phyloP scores from a whole-genome alignment of 2,329 filamentous ascomycete genomes.

The Arthrobotrys sinensis region DNA sequence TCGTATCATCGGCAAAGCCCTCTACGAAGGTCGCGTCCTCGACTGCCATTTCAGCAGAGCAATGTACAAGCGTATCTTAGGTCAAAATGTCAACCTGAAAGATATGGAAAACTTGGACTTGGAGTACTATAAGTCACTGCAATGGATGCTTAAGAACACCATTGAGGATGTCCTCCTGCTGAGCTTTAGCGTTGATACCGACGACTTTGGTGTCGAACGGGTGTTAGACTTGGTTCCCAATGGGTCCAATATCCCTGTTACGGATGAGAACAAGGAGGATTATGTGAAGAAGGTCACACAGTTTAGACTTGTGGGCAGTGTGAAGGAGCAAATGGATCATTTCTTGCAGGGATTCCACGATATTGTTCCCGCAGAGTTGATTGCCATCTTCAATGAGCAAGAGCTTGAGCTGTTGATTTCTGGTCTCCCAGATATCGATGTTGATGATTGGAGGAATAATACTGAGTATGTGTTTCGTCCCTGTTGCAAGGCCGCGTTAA shows the following conservation, averaged over 20 bases:
- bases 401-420: conserved; percentile 97
- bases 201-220: conserved; percentile 91
- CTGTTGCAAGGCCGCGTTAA: neutral
- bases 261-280: conserved; percentile 98
- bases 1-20: conserved; percentile 95
- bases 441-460: conserved; percentile 99
- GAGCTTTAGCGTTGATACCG: conserved; percentile 93
- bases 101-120: conserved; percentile 99
- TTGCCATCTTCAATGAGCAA: conserved; percentile 98
- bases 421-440: conserved; percentile 94
- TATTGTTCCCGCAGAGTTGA: conserved; percentile 92
- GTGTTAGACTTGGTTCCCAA: conserved; percentile 88
- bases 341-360: conserved; percentile 98
- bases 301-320: conserved; percentile 90
- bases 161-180: conserved; percentile 98
- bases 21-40: conserved; percentile 94
- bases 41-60: conserved; percentile 99
- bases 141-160: conserved; percentile 99
- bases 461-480: conserved; percentile 74
- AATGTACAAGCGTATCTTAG: conserved; percentile 97
- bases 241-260: conserved; percentile 92
- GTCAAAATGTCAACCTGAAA: conserved; percentile 95
- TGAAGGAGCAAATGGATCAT: conserved; percentile 92
- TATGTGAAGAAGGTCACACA: conserved; percentile 96
- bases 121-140: conserved; percentile 97